Conservation (phyloP, 1,139 yeast species). For the Citeromyces siamensis region DNA sequence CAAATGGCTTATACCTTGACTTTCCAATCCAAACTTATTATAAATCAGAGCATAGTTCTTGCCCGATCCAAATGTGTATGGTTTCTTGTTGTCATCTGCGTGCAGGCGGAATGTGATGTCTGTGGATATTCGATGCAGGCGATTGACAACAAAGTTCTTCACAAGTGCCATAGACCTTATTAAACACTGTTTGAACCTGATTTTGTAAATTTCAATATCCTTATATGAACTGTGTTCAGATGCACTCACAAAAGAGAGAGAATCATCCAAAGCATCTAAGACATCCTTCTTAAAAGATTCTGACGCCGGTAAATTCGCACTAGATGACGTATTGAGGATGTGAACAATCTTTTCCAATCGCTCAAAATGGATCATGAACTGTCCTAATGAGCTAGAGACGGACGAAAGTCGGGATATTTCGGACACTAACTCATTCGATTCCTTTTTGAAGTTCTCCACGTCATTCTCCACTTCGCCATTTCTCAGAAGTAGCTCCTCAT, state of each 20-base stretch:
- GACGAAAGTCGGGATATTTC: neutral
- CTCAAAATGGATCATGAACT: slow-evolving; percentile 29
- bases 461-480: slow-evolving; percentile 1
- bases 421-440: neutral
- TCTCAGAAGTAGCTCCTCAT: neutral
- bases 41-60: slow-evolving; percentile 46
- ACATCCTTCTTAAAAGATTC: slow-evolving; percentile 38
- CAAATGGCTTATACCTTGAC: slow-evolving; percentile 29
- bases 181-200: slow-evolving; percentile 75
- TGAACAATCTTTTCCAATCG: slow-evolving; percentile 59
- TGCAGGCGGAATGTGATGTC: slow-evolving; percentile 25
- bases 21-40: slow-evolving; percentile 42
- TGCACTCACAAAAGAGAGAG: slow-evolving; percentile 32
- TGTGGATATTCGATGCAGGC: slow-evolving; percentile 33
- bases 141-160: slow-evolving; percentile 48
- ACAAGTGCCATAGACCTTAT: slow-evolving; percentile 71
- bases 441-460: neutral
- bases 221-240: slow-evolving; percentile 36
- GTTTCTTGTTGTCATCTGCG: slow-evolving; percentile 12
- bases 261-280: slow-evolving; percentile 46
- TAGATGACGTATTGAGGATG: slow-evolving; percentile 47
- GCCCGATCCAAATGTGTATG: slow-evolving; percentile 17
- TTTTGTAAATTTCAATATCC: slow-evolving; percentile 59
- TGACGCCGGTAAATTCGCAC: slow-evolving; percentile 51
- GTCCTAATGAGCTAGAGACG: neutral